Evolutionary conservation across 2,329 filamentous ascomycete genomes (phyloP).

Genomic region (Penicillium sp.): DNA sequence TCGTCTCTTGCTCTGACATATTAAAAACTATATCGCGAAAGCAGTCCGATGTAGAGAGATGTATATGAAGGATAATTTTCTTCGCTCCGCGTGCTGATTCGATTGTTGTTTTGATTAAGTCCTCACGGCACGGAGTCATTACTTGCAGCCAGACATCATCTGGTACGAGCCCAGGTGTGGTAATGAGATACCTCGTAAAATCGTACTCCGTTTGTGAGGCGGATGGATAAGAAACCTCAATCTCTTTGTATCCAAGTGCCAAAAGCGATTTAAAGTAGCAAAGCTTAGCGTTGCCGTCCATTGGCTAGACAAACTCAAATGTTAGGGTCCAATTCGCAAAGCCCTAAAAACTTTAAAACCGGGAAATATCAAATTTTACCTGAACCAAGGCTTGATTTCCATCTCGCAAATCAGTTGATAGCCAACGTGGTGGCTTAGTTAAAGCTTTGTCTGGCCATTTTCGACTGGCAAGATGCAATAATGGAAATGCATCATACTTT

Average conservation of each 20-base stretch:
- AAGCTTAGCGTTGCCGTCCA: constrained; percentile 91
- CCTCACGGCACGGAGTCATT: constrained; percentile 83
- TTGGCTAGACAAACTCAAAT: constrained; percentile 31
- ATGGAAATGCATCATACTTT: constrained; percentile 46
- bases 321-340: background rate
- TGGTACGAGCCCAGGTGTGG: constrained; percentile 76
- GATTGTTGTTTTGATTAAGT: constrained; percentile 84
- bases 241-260: constrained; percentile 93
- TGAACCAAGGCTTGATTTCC: constrained; percentile 91
- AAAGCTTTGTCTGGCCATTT: constrained; percentile 79
- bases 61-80: constrained; percentile 91
- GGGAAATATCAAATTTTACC: constrained; percentile 66
- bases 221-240: constrained; percentile 92
- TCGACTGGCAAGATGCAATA: constrained; percentile 46
- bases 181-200: constrained; percentile 81
- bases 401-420: constrained; percentile 82
- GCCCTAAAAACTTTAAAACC: background rate
- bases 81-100: constrained; percentile 84
- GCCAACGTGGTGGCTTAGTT: constrained; percentile 82
- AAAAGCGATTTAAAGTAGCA: constrained; percentile 90
- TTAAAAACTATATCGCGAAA: constrained; percentile 89
- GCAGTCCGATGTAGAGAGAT: constrained; percentile 91
- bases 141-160: constrained; percentile 91
- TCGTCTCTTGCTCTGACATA: constrained; percentile 74
- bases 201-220: constrained; percentile 94